Evolutionary conservation across 495 filamentous ascomycete genomes (phyloP).

Genomic region (Aspergillus sparsus): DNA sequence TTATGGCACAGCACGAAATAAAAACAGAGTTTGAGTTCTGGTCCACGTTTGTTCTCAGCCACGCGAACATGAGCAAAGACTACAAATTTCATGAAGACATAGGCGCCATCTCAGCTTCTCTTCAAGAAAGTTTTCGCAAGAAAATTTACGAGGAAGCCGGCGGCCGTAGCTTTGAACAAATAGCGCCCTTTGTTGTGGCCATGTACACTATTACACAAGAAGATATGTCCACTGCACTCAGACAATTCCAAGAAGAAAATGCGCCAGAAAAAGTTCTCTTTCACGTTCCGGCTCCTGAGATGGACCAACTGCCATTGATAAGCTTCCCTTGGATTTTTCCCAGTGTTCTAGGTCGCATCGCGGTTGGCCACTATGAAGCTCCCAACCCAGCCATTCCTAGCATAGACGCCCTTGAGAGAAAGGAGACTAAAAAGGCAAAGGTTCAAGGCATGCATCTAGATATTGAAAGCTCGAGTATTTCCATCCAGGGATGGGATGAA

Average conservation of each 20-base stretch:
- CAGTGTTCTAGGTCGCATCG: slow-evolving; percentile 71
- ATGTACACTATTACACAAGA: slow-evolving; percentile 83
- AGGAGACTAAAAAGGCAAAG: background rate
- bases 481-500: too few relatives aligned
- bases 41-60: slow-evolving; percentile 77
- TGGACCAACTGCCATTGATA: slow-evolving; percentile 69
- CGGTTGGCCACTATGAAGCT: slow-evolving; percentile 39
- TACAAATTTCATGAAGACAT: slow-evolving; percentile 89
- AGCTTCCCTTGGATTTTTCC: slow-evolving; percentile 93
- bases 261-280: slow-evolving; percentile 36
- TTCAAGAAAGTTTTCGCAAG: slow-evolving; percentile 67
- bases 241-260: slow-evolving; percentile 27
- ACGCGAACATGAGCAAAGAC: slow-evolving; percentile 63
- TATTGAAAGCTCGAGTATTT: background rate
- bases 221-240: slow-evolving; percentile 60
- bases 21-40: slow-evolving; percentile 89
- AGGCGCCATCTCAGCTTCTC: slow-evolving; percentile 58
- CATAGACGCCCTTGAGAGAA: background rate
- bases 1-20: slow-evolving; percentile 87
- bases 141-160: slow-evolving; percentile 65
- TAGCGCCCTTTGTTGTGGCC: slow-evolving; percentile 76
- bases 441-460: background rate
- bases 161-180: slow-evolving; percentile 53
- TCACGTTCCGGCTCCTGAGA: slow-evolving; percentile 32
- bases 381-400: background rate